Percentiles rank a stretch among this genome's conserved stretches.
These are phyloP conservation scores for Neurospora tetrasperma DNA, from an alignment of 495 filamentous ascomycete genomes.

Conservation along the genomic window DNA sequence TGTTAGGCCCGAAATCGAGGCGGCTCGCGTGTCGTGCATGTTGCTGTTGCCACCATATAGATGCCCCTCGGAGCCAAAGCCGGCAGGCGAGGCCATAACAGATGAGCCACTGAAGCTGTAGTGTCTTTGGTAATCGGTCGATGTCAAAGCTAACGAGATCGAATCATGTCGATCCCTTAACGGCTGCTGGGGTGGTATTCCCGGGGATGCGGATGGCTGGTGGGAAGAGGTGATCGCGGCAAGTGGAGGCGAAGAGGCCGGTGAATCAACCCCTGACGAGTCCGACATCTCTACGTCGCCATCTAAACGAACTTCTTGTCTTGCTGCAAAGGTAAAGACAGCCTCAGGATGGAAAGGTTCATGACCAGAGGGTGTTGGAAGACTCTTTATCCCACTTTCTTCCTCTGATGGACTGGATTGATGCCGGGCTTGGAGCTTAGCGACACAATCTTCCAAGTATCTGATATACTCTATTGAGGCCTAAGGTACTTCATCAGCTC, in stretches of 20 bases:
- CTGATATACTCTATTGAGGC: constrained; percentile 94
- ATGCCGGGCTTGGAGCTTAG: constrained; percentile 61
- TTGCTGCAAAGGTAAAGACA: not conserved
- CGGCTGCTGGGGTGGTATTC: constrained; percentile 30
- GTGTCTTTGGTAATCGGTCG: constrained; percentile 24
- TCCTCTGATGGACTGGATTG: constrained; percentile 9
- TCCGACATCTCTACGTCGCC: constrained; percentile 40
- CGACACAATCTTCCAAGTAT: constrained; percentile 84
- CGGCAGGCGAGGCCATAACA: constrained; percentile 33
- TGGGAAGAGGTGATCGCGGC: constrained; percentile 13
- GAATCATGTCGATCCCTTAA: constrained; percentile 32
- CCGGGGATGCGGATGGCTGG: constrained; percentile 40
- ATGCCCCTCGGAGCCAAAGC: constrained; percentile 31
- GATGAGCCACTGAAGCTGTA: constrained; percentile 35
- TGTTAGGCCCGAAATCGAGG: constrained; percentile 29
- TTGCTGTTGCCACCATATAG: constrained; percentile 16
- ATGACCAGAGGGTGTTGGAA: constrained; percentile 14
- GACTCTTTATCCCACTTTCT: constrained; percentile 10
- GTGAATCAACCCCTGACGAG: constrained; percentile 27
- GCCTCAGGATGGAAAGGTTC: constrained; percentile 19
- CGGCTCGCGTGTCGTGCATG: constrained; percentile 4
- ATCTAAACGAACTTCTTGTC: not conserved
- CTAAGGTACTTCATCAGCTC: constrained; percentile 31
- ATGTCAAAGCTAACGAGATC: constrained; percentile 33
- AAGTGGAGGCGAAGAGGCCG: constrained; percentile 20